Conservation (phyloP, 2,329 filamentous ascomycete genomes). For the Harringtonia lauricola region DNA sequence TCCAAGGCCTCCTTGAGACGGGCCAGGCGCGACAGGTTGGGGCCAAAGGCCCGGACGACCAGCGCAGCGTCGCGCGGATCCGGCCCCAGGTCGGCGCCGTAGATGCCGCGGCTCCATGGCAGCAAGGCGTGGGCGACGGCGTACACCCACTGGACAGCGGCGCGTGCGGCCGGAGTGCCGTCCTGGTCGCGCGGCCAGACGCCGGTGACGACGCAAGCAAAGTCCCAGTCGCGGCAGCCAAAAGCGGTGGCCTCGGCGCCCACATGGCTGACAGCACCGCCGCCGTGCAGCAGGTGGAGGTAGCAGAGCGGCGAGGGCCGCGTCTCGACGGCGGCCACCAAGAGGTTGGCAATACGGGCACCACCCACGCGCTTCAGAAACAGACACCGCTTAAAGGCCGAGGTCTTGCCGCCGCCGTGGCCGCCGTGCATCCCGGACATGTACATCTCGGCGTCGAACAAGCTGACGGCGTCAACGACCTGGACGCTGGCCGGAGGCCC, state of each 20-base stretch:
- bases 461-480: conserved; percentile 31
- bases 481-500: not conserved
- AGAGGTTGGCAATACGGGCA: conserved; percentile 18
- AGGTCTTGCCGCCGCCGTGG: conserved; percentile 46
- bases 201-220: conserved; percentile 52
- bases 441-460: conserved; percentile 52
- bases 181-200: conserved; percentile 47
- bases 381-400: conserved; percentile 52
- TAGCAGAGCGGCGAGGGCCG: conserved; percentile 46
- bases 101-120: conserved; percentile 38
- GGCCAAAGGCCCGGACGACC: conserved; percentile 44
- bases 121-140: conserved; percentile 32
- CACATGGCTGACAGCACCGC: conserved; percentile 36
- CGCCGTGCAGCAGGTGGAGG: conserved; percentile 50
- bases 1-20: conserved; percentile 39
- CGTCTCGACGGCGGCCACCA: conserved; percentile 33
- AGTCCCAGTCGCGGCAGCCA: conserved; percentile 52
- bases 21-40: conserved; percentile 36
- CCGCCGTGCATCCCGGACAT: conserved; percentile 48
- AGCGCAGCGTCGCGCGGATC: conserved; percentile 44
- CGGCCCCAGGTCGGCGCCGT: conserved; percentile 51
- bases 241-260: conserved; percentile 40
- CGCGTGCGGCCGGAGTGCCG: conserved; percentile 25
- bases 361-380: conserved; percentile 40
- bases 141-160: conserved; percentile 45